A percentile compares a stretch with the other conserved stretches of the same genome.
phyloP scores from a whole-genome alignment of 2,329 filamentous ascomycete species.

The Penicillium expansum region DNA sequence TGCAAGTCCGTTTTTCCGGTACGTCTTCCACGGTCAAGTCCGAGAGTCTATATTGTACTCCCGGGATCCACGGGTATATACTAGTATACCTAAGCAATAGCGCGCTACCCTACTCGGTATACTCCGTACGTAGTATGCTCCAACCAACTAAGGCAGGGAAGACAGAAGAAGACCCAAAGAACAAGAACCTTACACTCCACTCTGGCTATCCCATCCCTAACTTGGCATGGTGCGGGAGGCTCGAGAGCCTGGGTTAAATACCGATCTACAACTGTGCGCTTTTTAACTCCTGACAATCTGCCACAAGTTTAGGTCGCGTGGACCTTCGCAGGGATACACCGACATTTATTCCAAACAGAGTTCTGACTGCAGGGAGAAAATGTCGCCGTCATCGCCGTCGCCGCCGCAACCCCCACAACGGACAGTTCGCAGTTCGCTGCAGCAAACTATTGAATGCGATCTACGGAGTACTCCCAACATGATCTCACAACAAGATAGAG shows the following conservation, averaged over 20 bases:
- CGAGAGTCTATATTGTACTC: background rate
- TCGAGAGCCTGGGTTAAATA: slow-evolving; percentile 15
- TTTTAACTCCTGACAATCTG: slow-evolving; percentile 11
- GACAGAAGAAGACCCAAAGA: slow-evolving; percentile 7
- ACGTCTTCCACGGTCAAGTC: background rate
- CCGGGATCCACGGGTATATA: background rate
- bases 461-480: background rate
- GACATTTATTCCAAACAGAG: slow-evolving; percentile 2
- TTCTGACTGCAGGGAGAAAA: background rate
- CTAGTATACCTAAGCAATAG: background rate
- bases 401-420: background rate
- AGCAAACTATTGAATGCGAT: background rate
- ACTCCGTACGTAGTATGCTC: background rate
- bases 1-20: slow-evolving; percentile 3
- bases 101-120: background rate
- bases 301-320: background rate
- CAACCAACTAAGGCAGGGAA: slow-evolving; percentile 5
- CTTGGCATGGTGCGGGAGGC: slow-evolving; percentile 10
- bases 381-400: background rate
- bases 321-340: background rate
- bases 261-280: slow-evolving; percentile 12
- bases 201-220: background rate
- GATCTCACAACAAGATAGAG: slow-evolving; percentile 11
- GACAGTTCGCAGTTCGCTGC: background rate
- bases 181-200: slow-evolving; percentile 15